These are phyloP conservation scores for Achaetomium macrosporum DNA, from an alignment of 2,329 filamentous ascomycete species.

Conservation along the genomic window DNA sequence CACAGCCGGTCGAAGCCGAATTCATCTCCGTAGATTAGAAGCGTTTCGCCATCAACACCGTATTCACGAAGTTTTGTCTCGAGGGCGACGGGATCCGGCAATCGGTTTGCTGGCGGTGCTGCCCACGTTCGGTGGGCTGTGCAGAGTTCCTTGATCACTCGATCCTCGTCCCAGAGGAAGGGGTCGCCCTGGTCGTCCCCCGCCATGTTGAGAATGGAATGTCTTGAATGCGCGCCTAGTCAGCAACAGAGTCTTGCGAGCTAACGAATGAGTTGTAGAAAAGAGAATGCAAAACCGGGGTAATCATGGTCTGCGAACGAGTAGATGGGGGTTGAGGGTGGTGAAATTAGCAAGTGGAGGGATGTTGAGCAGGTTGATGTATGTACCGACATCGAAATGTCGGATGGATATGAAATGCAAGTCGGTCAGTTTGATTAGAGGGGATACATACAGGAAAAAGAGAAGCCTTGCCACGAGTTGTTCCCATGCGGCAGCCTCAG, in stretches of 20 bases:
- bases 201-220: slow-evolving; percentile 23
- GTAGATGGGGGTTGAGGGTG: too few species aligned
- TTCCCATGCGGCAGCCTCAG: neutral
- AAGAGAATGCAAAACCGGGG: neutral
- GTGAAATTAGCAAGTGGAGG: neutral
- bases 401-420: too few species aligned
- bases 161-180: slow-evolving; percentile 65
- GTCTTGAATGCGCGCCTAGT: neutral
- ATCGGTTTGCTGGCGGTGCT: slow-evolving; percentile 30
- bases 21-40: slow-evolving; percentile 53
- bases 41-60: slow-evolving; percentile 57
- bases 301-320: too few species aligned
- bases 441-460: slow-evolving; percentile 2
- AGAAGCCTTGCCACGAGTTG: neutral
- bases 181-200: slow-evolving; percentile 51
- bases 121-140: slow-evolving; percentile 44
- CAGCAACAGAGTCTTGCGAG: neutral
- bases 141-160: slow-evolving; percentile 62
- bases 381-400: too few species aligned
- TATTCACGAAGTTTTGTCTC: slow-evolving; percentile 53
- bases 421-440: neutral
- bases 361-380: too few species aligned
- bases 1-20: slow-evolving; percentile 42
- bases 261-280: too few species aligned
- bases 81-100: slow-evolving; percentile 49